Evolutionary conservation across 148 eudicot genomes (phyloP).

Genomic region (Fagopyrum homotropicum): DNA sequence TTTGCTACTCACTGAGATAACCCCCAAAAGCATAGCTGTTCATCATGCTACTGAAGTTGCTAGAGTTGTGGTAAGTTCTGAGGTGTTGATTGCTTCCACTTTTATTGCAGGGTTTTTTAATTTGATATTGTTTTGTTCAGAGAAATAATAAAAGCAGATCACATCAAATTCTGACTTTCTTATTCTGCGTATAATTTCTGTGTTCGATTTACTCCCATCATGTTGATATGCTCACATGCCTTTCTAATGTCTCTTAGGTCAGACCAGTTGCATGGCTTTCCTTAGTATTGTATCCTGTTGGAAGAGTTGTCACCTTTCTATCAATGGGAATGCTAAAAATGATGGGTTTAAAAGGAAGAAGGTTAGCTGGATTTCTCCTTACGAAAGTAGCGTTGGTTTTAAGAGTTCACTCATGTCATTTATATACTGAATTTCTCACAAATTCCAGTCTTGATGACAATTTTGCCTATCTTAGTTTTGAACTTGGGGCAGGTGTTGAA

Average conservation of each 20-base stretch:
- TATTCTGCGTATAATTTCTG: background rate
- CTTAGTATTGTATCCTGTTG: constrained; percentile 82
- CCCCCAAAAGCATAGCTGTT: constrained; percentile 98
- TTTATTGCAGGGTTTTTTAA: background rate
- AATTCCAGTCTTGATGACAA: too few relatives aligned
- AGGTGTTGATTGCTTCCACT: background rate
- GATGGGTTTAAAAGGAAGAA: constrained; percentile 87
- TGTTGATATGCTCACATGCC: constrained; percentile 7
- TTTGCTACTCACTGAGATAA: constrained; percentile 97
- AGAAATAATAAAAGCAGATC: background rate
- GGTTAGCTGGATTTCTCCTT: constrained; percentile 33
- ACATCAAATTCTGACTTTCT: background rate
- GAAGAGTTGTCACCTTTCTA: constrained; percentile 85
- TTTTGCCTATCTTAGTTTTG: too few relatives aligned
- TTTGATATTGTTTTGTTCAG: background rate
- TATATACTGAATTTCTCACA: background rate
- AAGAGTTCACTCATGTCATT: background rate
- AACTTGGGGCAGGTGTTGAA: too few relatives aligned
- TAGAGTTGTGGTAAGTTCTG: constrained; percentile 83
- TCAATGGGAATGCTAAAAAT: constrained; percentile 95
- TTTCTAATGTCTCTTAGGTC: constrained; percentile 52
- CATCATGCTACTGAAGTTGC: constrained; percentile 98
- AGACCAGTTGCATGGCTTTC: constrained; percentile 99
- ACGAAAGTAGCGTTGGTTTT: background rate
- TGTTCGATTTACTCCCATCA: background rate